phyloP scores from a whole-genome alignment of 2,329 filamentous ascomycete species.

The Clonostachys sp. region DNA sequence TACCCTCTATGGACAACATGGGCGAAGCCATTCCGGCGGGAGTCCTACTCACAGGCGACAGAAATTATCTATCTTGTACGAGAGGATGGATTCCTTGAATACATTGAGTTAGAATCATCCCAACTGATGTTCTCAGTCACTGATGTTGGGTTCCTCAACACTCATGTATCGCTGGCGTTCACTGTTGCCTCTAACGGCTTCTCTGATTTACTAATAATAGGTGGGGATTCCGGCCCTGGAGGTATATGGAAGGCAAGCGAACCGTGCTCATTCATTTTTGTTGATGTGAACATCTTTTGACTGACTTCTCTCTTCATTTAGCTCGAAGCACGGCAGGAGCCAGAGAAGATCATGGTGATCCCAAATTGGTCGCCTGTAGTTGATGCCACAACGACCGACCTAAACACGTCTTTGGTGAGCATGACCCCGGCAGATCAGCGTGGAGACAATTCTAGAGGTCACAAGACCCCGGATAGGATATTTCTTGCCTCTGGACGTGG shows the following conservation, averaged over 20 bases:
- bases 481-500: constrained; percentile 66
- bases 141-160: constrained; percentile 59
- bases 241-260: constrained; percentile 64
- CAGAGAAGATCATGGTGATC: constrained; percentile 40
- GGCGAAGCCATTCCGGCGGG: constrained; percentile 70
- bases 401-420: not conserved
- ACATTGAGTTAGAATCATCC: constrained; percentile 61
- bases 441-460: constrained; percentile 7
- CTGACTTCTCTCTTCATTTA: constrained; percentile 29
- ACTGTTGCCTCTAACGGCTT: constrained; percentile 65
- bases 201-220: constrained; percentile 75
- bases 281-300: not conserved
- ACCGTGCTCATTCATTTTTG: constrained; percentile 3
- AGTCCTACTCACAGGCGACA: constrained; percentile 53
- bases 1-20: constrained; percentile 75
- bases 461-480: constrained; percentile 42
- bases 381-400: constrained; percentile 26
- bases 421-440: not conserved
- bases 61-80: constrained; percentile 84
- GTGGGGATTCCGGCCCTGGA: constrained; percentile 74
- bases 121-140: constrained; percentile 50
- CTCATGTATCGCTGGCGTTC: constrained; percentile 78
- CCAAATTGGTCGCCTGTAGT: constrained; percentile 58
- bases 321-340: constrained; percentile 44
- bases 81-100: constrained; percentile 79